phyloP scores from a whole-genome alignment of 768 basidiomycete species.

The Mycena maculata region DNA sequence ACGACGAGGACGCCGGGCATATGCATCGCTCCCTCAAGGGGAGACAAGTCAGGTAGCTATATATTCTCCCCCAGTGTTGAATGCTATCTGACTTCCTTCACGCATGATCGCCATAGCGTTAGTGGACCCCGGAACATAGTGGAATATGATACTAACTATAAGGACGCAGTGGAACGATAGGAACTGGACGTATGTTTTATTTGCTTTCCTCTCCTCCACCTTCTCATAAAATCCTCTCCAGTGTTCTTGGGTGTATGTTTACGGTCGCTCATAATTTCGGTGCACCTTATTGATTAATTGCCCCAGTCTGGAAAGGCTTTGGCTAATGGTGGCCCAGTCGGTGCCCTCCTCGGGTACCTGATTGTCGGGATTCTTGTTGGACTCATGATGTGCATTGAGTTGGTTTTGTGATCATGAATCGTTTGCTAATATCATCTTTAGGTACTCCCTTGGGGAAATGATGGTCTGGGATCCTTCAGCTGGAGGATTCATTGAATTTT shows the following conservation, averaged over 20 bases:
- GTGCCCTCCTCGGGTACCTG: constrained; percentile 56
- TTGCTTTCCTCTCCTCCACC: neutral
- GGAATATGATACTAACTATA: too few relatives aligned
- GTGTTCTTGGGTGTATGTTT: constrained; percentile 32
- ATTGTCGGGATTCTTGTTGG: constrained; percentile 53
- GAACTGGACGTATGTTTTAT: constrained; percentile 48
- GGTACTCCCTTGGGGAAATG: constrained; percentile 43
- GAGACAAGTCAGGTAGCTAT: constrained; percentile 47
- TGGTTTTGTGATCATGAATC: neutral
- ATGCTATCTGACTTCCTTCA: too few relatives aligned
- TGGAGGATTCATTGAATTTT: constrained; percentile 41
- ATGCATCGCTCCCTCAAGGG: constrained; percentile 46
- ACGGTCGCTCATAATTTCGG: neutral
- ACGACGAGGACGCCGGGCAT: constrained; percentile 22
- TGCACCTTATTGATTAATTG: neutral
- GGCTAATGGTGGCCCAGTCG: constrained; percentile 57
- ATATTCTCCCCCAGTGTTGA: too few relatives aligned
- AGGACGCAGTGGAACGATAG: constrained; percentile 45
- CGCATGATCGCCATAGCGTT: constrained; percentile 47
- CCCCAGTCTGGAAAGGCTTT: constrained; percentile 46
- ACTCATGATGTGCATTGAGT: constrained; percentile 38
- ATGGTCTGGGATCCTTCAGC: constrained; percentile 43
- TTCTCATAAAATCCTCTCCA: neutral
- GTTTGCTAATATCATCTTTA: neutral
- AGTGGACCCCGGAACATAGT: too few relatives aligned